Evolutionary conservation across 768 basidiomycete genomes (phyloP).

Genomic region (Lanmaoa pseudosensibilis): DNA sequence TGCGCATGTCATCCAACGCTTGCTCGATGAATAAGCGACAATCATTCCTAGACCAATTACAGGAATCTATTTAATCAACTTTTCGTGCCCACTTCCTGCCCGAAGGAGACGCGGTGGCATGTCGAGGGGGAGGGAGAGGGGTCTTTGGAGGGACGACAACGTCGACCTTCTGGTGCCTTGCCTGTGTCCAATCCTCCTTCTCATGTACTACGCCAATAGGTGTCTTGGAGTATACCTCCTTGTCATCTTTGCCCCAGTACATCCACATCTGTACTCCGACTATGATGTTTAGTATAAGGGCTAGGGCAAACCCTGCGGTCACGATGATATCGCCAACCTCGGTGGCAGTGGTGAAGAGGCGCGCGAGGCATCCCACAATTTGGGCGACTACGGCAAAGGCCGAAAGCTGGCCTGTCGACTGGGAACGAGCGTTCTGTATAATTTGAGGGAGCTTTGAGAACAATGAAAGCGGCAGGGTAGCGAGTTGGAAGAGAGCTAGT

Average conservation of each 20-base stretch:
- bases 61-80: slow-evolving; percentile 51
- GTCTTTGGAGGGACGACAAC: slow-evolving; percentile 45
- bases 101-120: slow-evolving; percentile 43
- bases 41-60: slow-evolving; percentile 13
- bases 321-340: slow-evolving; percentile 86
- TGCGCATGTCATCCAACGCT: neutral
- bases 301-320: slow-evolving; percentile 79
- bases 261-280: slow-evolving; percentile 81
- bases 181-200: slow-evolving; percentile 30
- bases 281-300: slow-evolving; percentile 79
- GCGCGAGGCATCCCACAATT: slow-evolving; percentile 83
- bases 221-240: slow-evolving; percentile 26
- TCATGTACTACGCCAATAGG: slow-evolving; percentile 25
- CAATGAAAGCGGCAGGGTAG: slow-evolving; percentile 87
- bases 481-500: slow-evolving; percentile 73
- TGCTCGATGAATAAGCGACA: slow-evolving; percentile 22
- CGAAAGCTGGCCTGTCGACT: slow-evolving; percentile 91
- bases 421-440: slow-evolving; percentile 67
- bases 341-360: slow-evolving; percentile 89
- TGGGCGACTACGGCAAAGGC: slow-evolving; percentile 90
- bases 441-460: slow-evolving; percentile 97
- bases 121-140: slow-evolving; percentile 44
- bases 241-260: slow-evolving; percentile 69
- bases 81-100: slow-evolving; percentile 74
- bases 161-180: slow-evolving; percentile 36